phyloP scores from a whole-genome alignment of 2,329 filamentous ascomycete genomes.

The Claviceps sp. region DNA sequence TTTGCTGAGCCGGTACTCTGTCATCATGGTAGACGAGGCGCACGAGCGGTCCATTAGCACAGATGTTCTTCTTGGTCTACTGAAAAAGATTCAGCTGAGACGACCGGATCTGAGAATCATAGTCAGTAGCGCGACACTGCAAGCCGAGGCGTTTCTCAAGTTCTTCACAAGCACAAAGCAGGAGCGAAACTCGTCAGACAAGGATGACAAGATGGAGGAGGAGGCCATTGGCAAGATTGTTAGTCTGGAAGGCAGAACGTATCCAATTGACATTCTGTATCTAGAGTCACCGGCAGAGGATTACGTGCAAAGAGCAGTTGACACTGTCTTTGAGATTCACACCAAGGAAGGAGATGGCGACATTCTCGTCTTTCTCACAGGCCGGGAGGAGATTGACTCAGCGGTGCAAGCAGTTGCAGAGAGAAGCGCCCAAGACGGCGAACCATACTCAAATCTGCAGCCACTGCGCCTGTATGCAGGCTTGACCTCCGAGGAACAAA shows the following conservation, averaged over 20 bases:
- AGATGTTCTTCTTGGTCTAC: conserved; percentile 73
- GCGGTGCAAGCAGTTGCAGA: conserved; percentile 70
- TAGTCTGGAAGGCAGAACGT: conserved; percentile 75
- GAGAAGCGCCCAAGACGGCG: conserved; percentile 45
- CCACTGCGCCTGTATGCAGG: conserved; percentile 75
- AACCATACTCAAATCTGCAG: conserved; percentile 15
- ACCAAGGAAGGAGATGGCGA: conserved; percentile 68
- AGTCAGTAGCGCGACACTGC: conserved; percentile 84
- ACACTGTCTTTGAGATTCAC: conserved; percentile 81
- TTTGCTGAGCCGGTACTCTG: conserved; percentile 76
- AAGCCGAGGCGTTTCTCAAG: conserved; percentile 70
- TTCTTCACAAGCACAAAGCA: conserved; percentile 51
- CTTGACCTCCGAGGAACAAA: conserved; percentile 78
- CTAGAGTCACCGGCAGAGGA: conserved; percentile 66
- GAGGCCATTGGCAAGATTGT: conserved; percentile 42
- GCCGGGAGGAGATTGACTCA: conserved; percentile 81
- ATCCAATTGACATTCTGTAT: conserved; percentile 79
- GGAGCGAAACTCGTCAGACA: conserved; percentile 15
- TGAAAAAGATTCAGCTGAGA: conserved; percentile 80
- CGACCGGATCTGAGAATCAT: conserved; percentile 75
- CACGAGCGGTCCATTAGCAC: conserved; percentile 90
- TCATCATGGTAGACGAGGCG: conserved; percentile 96
- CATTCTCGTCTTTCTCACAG: conserved; percentile 82
- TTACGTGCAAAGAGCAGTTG: conserved; percentile 72
- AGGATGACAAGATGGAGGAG: conserved; percentile 14